Base-by-base conservation (phyloP, 169 alveolate species). In the Plasmodium billcollinsi region DNA sequence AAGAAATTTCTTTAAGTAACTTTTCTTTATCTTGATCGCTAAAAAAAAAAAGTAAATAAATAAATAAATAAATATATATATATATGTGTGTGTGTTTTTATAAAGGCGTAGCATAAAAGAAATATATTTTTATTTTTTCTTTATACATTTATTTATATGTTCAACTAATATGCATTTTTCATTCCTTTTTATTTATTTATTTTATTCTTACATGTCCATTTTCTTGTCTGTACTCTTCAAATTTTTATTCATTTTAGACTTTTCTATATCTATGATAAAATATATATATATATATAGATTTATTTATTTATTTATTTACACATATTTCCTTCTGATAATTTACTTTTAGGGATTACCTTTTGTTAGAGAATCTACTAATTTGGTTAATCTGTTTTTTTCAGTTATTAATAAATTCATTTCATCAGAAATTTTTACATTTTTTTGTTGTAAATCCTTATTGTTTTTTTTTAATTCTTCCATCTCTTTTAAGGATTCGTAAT, bases 381-480 rank as follows among this genome's bases (percentile, higher is more conserved):
- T 76, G 54, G 78, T 65, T 56, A 76, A 56, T 50, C 89, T 76
- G 47, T 76, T 76, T 66, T 76, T 76, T 66, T 76, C 89, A 29
- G 89, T 65, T 15, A 67, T 59, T n/a, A 76, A 58, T 49, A 76
- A 15, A 43, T 76, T 76, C 47, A 76, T 47, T 59, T 76, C 71
- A 76, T 66, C 56, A 14, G 89, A 76, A 15, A 63, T 63, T 33
- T 69, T 69, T 26, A 21, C 61, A 76, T 76, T 76, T 49, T 66
- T 58, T 52, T 65, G 69, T 20, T 76, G 78, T 26, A 76, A 21
- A 14, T 8, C 26, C 4, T 49, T 24, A 29, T 76, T 76, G 49
- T 76, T 63, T 43, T 26, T 76, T 66, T 43, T 76, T 26, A 76
- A 33, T 9, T 76, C 89, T 76, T 76, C 76, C 52, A 76, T 50